These are phyloP conservation scores for Ettlia oleoabundans DNA, from an alignment of 139 green algal genomes.

Conservation along the genomic window DNA sequence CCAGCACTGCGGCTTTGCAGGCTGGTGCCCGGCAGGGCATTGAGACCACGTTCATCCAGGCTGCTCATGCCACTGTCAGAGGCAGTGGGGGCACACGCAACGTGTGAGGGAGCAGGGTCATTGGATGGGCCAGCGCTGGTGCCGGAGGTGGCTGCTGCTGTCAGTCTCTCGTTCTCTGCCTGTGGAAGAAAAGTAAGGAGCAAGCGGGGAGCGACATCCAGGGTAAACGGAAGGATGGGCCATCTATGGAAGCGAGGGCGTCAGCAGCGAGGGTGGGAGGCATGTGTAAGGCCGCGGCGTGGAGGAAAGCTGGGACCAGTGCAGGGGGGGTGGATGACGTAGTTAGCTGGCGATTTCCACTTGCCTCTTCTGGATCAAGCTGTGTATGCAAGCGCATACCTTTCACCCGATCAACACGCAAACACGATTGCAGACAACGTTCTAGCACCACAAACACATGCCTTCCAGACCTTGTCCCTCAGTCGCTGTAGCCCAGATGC, in stretches of 20 bases:
- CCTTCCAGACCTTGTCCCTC: too few species aligned
- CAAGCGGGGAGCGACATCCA: not conserved
- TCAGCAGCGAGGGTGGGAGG: too few species aligned
- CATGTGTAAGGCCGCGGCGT: too few species aligned
- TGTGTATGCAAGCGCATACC: not conserved
- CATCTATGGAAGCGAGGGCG: too few species aligned
- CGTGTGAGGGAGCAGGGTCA: not conserved
- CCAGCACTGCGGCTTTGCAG: not conserved
- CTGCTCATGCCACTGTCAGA: not conserved
- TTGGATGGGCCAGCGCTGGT: not conserved
- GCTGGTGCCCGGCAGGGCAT: not conserved
- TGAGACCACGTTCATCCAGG: not conserved
- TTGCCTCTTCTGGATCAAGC: not conserved
- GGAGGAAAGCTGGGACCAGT: too few species aligned
- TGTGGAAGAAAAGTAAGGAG: not conserved
- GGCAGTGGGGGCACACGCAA: too few species aligned
- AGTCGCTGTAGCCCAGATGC: too few species aligned
- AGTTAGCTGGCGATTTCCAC: too few species aligned
- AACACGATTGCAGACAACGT: too few species aligned
- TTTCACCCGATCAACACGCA: not conserved
- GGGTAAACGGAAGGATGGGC: too few species aligned
- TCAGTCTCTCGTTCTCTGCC: slow-evolving; percentile 11
- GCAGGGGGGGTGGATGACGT: too few species aligned
- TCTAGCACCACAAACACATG: not conserved
- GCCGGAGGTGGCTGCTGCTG: not conserved